phyloP scores from a whole-genome alignment of 2,329 filamentous ascomycete genomes.

The Sporothrix inflata region DNA sequence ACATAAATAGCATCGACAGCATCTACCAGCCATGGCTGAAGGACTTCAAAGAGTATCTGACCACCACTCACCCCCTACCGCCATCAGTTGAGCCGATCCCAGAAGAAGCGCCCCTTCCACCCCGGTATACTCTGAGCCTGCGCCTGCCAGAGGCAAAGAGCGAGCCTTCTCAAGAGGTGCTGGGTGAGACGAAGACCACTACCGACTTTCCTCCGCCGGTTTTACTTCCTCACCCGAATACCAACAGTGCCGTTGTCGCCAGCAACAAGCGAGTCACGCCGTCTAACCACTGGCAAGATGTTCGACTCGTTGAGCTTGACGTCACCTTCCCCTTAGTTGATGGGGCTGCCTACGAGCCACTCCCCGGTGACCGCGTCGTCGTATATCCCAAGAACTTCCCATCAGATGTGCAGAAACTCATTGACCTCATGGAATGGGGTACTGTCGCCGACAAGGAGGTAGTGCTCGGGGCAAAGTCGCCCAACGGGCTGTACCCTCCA shows the following conservation, averaged over 20 bases:
- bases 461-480: constrained; percentile 47
- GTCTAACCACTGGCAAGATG: constrained; percentile 85
- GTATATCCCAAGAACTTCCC: constrained; percentile 89
- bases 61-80: constrained; percentile 70
- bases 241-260: constrained; percentile 60
- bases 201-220: constrained; percentile 37
- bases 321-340: constrained; percentile 40
- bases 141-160: neutral
- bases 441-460: constrained; percentile 71
- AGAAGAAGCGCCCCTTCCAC: constrained; percentile 72
- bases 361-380: constrained; percentile 79
- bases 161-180: too few species aligned
- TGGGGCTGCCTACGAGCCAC: constrained; percentile 38
- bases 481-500: constrained; percentile 32
- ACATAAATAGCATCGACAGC: constrained; percentile 70
- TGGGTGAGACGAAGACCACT: neutral
- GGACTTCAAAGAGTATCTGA: constrained; percentile 66
- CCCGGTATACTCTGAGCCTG: constrained; percentile 61
- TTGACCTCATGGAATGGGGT: constrained; percentile 79
- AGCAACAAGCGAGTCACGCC: constrained; percentile 78
- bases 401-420: constrained; percentile 75
- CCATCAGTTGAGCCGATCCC: constrained; percentile 70
- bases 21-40: constrained; percentile 78
- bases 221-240: constrained; percentile 60
- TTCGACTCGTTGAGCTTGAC: constrained; percentile 73